A percentile compares a stretch with the other conserved stretches of the same genome.
Conservation (phyloP, 2,329 filamentous ascomycete species). For the Emergomyces pasteurianus region DNA sequence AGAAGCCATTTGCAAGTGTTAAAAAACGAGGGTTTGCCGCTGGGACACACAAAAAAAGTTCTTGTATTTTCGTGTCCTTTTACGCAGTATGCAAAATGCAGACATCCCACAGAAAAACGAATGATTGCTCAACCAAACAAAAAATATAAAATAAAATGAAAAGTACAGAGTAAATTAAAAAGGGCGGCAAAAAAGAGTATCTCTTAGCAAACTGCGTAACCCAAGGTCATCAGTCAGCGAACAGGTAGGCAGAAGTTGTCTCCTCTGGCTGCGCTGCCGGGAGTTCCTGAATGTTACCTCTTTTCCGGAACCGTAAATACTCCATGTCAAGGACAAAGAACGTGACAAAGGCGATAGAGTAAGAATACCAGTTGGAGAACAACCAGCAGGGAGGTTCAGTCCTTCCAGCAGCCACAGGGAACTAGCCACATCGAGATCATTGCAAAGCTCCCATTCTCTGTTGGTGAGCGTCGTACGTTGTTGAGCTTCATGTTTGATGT, state of each 20-base stretch:
- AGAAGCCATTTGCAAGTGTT: background rate
- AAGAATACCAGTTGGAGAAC: background rate
- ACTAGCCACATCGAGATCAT: background rate
- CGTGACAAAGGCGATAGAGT: background rate
- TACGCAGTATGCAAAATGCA: background rate
- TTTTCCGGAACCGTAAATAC: background rate
- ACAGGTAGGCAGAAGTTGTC: background rate
- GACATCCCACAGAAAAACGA: background rate
- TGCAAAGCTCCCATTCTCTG: background rate
- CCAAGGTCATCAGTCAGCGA: background rate
- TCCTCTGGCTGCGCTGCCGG: background rate
- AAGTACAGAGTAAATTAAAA: no score
- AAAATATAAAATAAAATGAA: no score
- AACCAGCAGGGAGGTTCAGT: background rate
- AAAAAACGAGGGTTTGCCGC: background rate
- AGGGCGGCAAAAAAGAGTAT: background rate
- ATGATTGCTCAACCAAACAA: background rate
- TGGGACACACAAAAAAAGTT: background rate
- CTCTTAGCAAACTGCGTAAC: background rate
- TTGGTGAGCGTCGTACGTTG: background rate
- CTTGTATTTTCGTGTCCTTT: background rate
- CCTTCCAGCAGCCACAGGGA: background rate
- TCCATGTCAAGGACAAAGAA: slow-evolving; percentile 1
- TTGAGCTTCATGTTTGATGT: background rate
- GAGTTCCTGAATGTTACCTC: background rate